These are phyloP conservation scores for Apiotrichum brassicae DNA, from an alignment of 1,284 basidiomycete species.

Conservation along the genomic window DNA sequence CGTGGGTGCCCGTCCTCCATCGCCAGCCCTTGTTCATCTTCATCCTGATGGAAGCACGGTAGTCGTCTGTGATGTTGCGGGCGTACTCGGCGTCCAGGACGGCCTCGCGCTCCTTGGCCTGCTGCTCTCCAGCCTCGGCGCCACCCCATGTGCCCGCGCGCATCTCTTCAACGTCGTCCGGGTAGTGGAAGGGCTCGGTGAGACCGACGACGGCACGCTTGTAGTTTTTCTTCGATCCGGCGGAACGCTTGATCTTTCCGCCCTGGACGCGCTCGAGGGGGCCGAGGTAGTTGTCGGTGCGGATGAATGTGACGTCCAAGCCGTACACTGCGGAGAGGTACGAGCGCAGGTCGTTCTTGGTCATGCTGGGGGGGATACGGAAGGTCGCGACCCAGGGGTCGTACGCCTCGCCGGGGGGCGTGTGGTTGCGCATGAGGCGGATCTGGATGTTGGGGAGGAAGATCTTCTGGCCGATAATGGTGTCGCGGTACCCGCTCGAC, in stretches of 20 bases:
- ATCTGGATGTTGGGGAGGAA: slow-evolving; percentile 86
- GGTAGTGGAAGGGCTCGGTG: slow-evolving; percentile 85
- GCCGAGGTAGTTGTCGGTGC: slow-evolving; percentile 78
- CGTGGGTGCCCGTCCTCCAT: slow-evolving; percentile 38
- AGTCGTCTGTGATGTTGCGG: slow-evolving; percentile 53
- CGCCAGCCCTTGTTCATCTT: slow-evolving; percentile 40
- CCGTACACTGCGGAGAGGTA: slow-evolving; percentile 80
- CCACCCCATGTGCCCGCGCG: slow-evolving; percentile 23
- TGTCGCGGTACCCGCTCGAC: background rate
- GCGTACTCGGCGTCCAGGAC: slow-evolving; percentile 59
- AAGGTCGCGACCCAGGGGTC: slow-evolving; percentile 94
- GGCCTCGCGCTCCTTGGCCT: slow-evolving; percentile 54
- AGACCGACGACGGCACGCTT: slow-evolving; percentile 85
- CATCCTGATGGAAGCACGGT: slow-evolving; percentile 32
- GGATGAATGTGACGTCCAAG: slow-evolving; percentile 82
- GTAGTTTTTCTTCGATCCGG: slow-evolving; percentile 55
- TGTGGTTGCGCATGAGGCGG: slow-evolving; percentile 76
- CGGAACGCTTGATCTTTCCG: slow-evolving; percentile 28
- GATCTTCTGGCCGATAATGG: slow-evolving; percentile 69
- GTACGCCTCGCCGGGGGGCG: slow-evolving; percentile 69
- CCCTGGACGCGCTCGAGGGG: slow-evolving; percentile 48
- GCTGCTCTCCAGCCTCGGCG: slow-evolving; percentile 39
- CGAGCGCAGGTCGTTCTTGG: slow-evolving; percentile 83
- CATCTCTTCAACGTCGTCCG: slow-evolving; percentile 71
- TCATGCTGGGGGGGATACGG: slow-evolving; percentile 71